A percentile compares a stretch with the other conserved stretches of the same genome.
phyloP scores from a whole-genome alignment of 176 grass and related monocot genomes.

The sorghum (Sorghum bicolor) region Sorghum_bicolor_NCBIv3 NC_012878.2:46329001-46329500 shows the following conservation, averaged over 20 bases:
- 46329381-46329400: neutral
- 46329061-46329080: neutral
- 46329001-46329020: neutral
- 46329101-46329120: neutral
- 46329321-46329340: neutral
- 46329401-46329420: neutral
- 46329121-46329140: too few relatives aligned
- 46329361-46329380: neutral
- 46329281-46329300: neutral
- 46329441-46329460: neutral
- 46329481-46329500: neutral
- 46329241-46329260: neutral
- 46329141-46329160: neutral
- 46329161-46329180: neutral
- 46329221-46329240: neutral
- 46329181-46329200: neutral
- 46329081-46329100: slow-evolving; percentile 16
- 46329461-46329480: neutral
- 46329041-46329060: neutral
- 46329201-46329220: neutral
- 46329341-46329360: neutral
- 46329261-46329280: neutral
- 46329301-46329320: neutral
- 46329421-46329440: neutral
- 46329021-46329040: neutral